Evolutionary conservation across 164 flowering plant genomes (phyloP).

Genomic region (Stephania japonica): DNA sequence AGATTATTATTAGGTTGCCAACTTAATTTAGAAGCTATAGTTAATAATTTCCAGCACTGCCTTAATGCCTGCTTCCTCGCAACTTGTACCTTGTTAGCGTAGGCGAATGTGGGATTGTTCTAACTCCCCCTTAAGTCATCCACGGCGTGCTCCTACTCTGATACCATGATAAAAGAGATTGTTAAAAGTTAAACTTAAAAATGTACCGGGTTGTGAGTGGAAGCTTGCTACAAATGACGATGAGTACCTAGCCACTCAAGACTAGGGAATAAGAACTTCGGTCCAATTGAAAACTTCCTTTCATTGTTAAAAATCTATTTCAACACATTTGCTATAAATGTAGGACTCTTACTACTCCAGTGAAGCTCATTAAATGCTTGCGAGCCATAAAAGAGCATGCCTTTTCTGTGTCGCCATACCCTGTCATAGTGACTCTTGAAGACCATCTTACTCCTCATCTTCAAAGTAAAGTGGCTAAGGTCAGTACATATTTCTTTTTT

Average conservation of each 20-base stretch:
- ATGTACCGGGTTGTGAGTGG: too few relatives aligned
- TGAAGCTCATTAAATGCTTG: not conserved
- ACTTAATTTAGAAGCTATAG: not conserved
- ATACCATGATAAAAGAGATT: not conserved
- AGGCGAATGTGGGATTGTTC: not conserved
- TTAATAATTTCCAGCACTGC: not conserved
- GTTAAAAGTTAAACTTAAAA: too few relatives aligned
- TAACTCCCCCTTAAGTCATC: not conserved
- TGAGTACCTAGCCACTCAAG: too few relatives aligned
- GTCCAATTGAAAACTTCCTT: not conserved
- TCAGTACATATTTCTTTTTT: not conserved
- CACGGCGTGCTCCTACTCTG: not conserved
- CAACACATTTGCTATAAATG: not conserved
- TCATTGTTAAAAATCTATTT: not conserved
- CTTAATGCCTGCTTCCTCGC: not conserved
- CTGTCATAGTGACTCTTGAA: not conserved
- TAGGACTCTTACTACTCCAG: not conserved
- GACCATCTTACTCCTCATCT: conserved; percentile 1
- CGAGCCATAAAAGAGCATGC: not conserved
- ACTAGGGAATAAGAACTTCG: too few relatives aligned
- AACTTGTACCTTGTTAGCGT: not conserved
- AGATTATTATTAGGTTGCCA: not conserved
- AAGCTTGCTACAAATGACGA: too few relatives aligned
- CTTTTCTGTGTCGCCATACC: not conserved
- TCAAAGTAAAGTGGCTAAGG: not conserved